phyloP scores from a whole-genome alignment of 768 basidiomycete species.

The Gautieria morchelliformis region DNA sequence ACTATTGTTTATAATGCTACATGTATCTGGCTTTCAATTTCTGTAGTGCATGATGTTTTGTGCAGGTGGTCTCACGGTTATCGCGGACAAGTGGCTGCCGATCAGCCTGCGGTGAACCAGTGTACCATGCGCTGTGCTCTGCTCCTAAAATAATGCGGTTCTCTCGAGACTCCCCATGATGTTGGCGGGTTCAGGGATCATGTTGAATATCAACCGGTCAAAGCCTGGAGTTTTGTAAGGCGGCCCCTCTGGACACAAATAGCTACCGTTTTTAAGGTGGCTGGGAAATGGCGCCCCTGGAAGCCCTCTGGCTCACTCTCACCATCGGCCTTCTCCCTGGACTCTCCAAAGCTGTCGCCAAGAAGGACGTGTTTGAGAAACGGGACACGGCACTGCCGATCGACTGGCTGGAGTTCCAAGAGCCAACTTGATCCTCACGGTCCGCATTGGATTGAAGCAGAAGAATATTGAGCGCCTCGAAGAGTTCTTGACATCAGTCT shows the following conservation, averaged over 20 bases:
- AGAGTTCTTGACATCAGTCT: conserved; percentile 35
- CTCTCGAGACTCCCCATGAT: neutral
- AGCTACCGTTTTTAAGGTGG: neutral
- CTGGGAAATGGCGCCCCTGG: neutral
- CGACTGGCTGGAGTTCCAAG: conserved; percentile 32
- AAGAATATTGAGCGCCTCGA: conserved; percentile 36
- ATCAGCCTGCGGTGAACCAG: neutral
- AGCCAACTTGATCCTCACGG: conserved; percentile 31
- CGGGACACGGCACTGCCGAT: conserved; percentile 26
- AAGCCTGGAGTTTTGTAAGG: neutral
- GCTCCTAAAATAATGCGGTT: neutral
- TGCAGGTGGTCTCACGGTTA: neutral
- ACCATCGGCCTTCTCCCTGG: neutral
- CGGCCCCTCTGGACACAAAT: neutral
- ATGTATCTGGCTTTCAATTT: too few relatives aligned
- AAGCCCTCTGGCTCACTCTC: neutral
- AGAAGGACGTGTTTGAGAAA: conserved; percentile 18
- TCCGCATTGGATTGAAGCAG: conserved; percentile 41
- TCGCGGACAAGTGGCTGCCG: neutral
- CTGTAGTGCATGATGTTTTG: neutral
- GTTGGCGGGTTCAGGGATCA: too few relatives aligned
- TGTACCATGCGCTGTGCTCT: neutral
- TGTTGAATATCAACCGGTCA: too few relatives aligned
- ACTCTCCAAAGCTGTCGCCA: neutral
- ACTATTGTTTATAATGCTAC: too few relatives aligned